phyloP scores from a whole-genome alignment of 164 flowering plant genomes.

The Hamamelis virginiana region DNA sequence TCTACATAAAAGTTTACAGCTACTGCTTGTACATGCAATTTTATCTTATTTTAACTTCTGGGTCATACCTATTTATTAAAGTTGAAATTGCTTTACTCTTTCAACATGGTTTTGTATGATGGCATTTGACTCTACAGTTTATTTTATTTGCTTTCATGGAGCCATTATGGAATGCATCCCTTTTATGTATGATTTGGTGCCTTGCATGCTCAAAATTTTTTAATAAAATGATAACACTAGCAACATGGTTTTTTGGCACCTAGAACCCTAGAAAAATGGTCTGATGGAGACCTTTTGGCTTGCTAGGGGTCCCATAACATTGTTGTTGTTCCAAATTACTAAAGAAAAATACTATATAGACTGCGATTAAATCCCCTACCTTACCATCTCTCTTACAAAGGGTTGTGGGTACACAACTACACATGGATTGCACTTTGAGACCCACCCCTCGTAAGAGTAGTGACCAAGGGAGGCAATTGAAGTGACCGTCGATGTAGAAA shows the following conservation, averaged over 20 bases:
- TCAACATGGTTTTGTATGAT: constrained; percentile 7
- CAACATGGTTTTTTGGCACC: neutral
- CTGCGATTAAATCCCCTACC: too few species aligned
- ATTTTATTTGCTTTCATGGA: constrained; percentile 2
- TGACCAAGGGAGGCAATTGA: too few species aligned
- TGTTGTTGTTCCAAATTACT: too few species aligned
- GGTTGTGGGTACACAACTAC: too few species aligned
- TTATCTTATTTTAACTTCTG: neutral
- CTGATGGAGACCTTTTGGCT: too few species aligned
- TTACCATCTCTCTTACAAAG: too few species aligned
- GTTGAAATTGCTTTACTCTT: neutral
- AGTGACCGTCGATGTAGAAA: too few species aligned
- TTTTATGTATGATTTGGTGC: neutral
- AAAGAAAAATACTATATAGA: too few species aligned
- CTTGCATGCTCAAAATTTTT: neutral
- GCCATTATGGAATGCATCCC: neutral
- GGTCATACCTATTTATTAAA: constrained; percentile 3
- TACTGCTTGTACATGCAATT: neutral
- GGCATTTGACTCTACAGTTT: neutral
- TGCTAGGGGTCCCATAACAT: too few species aligned
- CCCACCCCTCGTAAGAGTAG: too few species aligned
- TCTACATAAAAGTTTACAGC: constrained; percentile 4
- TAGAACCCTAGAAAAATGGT: too few species aligned
- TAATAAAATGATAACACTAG: neutral
- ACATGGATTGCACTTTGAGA: too few species aligned